A percentile compares a stretch with the other conserved stretches of the same genome.
Evolutionary conservation across 371 early-diverging fungal species (phyloP).

Genomic region (Mucor velutinosus): DNA sequence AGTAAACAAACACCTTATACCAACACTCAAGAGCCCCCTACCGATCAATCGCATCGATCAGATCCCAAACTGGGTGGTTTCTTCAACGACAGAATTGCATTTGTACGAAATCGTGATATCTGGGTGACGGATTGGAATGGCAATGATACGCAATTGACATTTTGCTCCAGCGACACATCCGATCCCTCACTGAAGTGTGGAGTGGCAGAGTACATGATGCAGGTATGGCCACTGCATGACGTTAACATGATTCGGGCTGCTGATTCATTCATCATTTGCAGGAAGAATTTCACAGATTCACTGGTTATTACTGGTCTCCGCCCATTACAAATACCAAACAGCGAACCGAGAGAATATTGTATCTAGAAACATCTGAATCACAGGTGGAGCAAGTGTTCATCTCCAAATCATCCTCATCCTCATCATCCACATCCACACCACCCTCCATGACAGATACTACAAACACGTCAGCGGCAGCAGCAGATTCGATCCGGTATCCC

Average conservation of each 20-base stretch:
- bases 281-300: slow-evolving; percentile 77
- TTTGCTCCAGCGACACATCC: slow-evolving; percentile 40
- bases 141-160: slow-evolving; percentile 65
- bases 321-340: slow-evolving; percentile 10
- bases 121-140: slow-evolving; percentile 66
- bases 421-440: neutral
- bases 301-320: slow-evolving; percentile 72
- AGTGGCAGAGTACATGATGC: slow-evolving; percentile 77
- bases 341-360: slow-evolving; percentile 56
- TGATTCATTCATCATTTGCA: slow-evolving; percentile 4
- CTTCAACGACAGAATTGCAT: slow-evolving; percentile 55
- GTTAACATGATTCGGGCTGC: neutral
- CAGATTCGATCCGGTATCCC: slow-evolving; percentile 55
- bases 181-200: slow-evolving; percentile 58
- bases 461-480: neutral
- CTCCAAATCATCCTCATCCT: slow-evolving; percentile 53
- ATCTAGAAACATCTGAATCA: slow-evolving; percentile 66
- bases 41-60: neutral
- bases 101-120: slow-evolving; percentile 65
- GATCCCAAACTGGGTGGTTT: slow-evolving; percentile 70
- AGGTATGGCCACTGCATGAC: slow-evolving; percentile 34
- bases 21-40: neutral
- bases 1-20: neutral
- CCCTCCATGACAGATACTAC: neutral
- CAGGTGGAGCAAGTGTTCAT: slow-evolving; percentile 61